A percentile compares a stretch with the other conserved stretches of the same genome.
Conservation (phyloP, 2,329 filamentous ascomycete genomes). For the Diplodia sapinea region DNA sequence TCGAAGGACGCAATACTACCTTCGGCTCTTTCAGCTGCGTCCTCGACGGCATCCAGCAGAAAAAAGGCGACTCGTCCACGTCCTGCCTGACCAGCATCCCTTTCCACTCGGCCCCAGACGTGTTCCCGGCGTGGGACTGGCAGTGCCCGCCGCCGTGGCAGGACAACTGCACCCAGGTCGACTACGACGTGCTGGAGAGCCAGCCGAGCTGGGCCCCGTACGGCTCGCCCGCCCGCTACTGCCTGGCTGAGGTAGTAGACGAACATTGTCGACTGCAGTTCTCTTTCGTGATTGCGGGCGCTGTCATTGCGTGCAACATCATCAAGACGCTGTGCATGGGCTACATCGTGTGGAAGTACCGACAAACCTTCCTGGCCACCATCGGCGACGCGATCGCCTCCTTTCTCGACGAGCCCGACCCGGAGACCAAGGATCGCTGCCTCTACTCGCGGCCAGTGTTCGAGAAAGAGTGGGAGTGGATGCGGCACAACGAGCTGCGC, state of each 20-base stretch:
- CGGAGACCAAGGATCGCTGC: constrained; percentile 35
- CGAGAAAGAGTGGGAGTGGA: constrained; percentile 26
- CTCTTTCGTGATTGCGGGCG: constrained; percentile 32
- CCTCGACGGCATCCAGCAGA: not conserved
- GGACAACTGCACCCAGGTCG: constrained; percentile 14
- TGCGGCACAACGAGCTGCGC: not conserved
- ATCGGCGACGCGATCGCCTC: constrained; percentile 41
- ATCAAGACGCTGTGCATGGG: constrained; percentile 34
- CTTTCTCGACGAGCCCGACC: constrained; percentile 37
- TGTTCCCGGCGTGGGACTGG: constrained; percentile 6
- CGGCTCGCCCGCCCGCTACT: constrained; percentile 33
- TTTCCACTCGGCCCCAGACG: not conserved
- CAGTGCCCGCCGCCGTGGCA: not conserved
- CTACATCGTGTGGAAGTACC: constrained; percentile 35
- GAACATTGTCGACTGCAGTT: constrained; percentile 37
- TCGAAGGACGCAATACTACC: not conserved
- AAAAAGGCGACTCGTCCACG: too few species aligned
- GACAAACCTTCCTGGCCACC: constrained; percentile 35
- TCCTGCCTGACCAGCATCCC: not conserved
- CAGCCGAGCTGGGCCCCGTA: constrained; percentile 35
- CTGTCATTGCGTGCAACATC: constrained; percentile 36
- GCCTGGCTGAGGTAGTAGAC: constrained; percentile 33
- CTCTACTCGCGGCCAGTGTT: constrained; percentile 33
- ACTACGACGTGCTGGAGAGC: not conserved
- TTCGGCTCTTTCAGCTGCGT: not conserved